Evolutionary conservation across 768 basidiomycete species (phyloP), one percentile per base, ranked within the genome.

Genomic region (Galerina marginata): DNA sequence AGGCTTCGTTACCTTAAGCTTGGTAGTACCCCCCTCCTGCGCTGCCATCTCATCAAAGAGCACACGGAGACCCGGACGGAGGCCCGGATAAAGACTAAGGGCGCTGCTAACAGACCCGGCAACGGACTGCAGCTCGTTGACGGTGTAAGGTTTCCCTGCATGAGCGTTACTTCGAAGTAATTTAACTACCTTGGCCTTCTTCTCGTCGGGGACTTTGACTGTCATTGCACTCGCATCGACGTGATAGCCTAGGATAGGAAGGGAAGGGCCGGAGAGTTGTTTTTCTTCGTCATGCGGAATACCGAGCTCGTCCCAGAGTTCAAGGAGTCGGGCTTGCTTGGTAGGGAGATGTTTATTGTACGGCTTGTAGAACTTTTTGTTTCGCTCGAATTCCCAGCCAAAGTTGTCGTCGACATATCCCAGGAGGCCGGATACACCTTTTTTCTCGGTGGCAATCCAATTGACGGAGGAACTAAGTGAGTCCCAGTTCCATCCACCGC

Each of bases 221-320:
- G 70, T 72, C 69, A 79, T 72, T 0, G 44, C 51, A 29, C 72
- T 67, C 0, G 75, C 46, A 58, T 82, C 74, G 25, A 81, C 75
- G 0, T 69, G 26, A 55, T 78, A 77, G 20, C 81, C 77, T 58
- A 81, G 75, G 60, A 81, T 73, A 2, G 65, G 64, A 12, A 82
- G 71, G 0, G 37, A 6, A 0, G 40, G 6, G 0, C 77, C 79
- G n/a, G 16, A 74, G 0, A 78, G 9, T 60, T 83, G 82, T 58
- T 83, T 83, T 3, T 51, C 37, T 11, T 67, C 56, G 12, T 77
- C 71, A 62, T 82, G 79, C 0, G 77, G 79, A 10, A 81, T 67
- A 0, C 76, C 72, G 14, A 81, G 63, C 1, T 69, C 45, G 62
- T 83, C 81, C 73, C 76, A 81, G 1, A 82, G 71, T 2, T 38